phyloP scores from a whole-genome alignment of 371 early-diverging fungal genomes.

The Globomyces sp. region DNA sequence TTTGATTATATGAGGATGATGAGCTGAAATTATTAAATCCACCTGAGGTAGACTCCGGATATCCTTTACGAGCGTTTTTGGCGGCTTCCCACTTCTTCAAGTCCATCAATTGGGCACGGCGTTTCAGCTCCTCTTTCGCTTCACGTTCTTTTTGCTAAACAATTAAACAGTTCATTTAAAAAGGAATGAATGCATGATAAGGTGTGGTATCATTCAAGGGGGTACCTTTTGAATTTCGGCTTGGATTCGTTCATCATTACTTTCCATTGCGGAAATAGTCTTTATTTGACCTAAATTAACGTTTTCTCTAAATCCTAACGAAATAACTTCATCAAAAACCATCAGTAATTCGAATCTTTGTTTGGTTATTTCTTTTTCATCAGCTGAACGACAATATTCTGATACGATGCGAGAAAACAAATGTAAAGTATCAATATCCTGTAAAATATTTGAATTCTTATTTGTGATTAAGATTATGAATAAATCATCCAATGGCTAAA shows the following conservation, averaged over 20 bases:
- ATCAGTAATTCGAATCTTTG: constrained; percentile 83
- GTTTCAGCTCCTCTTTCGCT: constrained; percentile 92
- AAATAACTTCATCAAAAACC: constrained; percentile 95
- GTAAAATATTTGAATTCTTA: constrained; percentile 85
- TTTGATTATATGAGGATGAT: background rate
- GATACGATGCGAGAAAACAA: constrained; percentile 90
- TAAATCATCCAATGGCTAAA: constrained; percentile 89
- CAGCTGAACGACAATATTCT: constrained; percentile 66
- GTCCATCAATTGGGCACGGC: constrained; percentile 88
- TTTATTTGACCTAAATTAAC: constrained; percentile 82
- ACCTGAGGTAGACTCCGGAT: background rate
- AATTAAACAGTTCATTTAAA: constrained; percentile 36
- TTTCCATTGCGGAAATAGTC: constrained; percentile 93
- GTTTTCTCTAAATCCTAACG: constrained; percentile 78
- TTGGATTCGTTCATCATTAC: constrained; percentile 94
- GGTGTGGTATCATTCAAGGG: constrained; percentile 31
- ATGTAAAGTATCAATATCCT: constrained; percentile 91
- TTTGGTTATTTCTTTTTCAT: constrained; percentile 53
- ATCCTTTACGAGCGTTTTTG: background rate
- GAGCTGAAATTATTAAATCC: constrained; percentile 8
- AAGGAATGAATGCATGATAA: background rate
- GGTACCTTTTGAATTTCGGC: constrained; percentile 81
- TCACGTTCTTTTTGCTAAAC: constrained; percentile 85
- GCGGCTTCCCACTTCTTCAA: constrained; percentile 60
- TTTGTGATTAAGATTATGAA: constrained; percentile 88